Conservation (phyloP, 2,329 filamentous ascomycete species). For the Arthrinium phaeospermum region DNA sequence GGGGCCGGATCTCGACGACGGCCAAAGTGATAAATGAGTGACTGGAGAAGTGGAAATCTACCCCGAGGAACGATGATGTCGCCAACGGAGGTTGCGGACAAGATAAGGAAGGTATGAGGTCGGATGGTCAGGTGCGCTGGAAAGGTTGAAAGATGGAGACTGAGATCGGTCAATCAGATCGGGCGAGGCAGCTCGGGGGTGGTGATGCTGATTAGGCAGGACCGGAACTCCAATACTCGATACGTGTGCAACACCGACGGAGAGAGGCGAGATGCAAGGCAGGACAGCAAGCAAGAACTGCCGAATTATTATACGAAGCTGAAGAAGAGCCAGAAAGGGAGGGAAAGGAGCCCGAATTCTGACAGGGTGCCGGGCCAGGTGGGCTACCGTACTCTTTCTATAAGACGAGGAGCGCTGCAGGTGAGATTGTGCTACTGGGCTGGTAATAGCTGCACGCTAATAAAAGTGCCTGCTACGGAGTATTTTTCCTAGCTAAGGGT, state of each 20-base stretch:
- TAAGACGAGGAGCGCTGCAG: background rate
- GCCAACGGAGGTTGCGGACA: background rate
- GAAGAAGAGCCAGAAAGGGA: conserved; percentile 3
- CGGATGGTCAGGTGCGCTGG: background rate
- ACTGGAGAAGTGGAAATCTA: background rate
- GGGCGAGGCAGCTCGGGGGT: background rate
- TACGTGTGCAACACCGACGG: conserved; percentile 15
- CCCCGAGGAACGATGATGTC: conserved; percentile 2
- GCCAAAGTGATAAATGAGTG: background rate
- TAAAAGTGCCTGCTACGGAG: no score
- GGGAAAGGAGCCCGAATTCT: background rate
- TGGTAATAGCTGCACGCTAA: no score
- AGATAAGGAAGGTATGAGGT: conserved; percentile 5
- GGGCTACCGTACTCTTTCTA: background rate
- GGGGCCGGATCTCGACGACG: background rate
- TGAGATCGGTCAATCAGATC: background rate
- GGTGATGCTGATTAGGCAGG: conserved; percentile 16
- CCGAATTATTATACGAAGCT: conserved; percentile 4
- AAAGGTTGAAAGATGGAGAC: background rate
- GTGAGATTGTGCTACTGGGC: background rate
- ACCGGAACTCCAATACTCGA: conserved; percentile 16
- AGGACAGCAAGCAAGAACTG: background rate
- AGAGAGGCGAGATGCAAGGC: conserved; percentile 7
- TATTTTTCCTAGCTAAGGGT: background rate
- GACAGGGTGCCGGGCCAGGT: background rate